Percentiles rank a stretch among this genome's conserved stretches.
These are phyloP conservation scores for Botrytis tulipae DNA, from an alignment of 2,329 filamentous ascomycete genomes.

Conservation along the genomic window DNA sequence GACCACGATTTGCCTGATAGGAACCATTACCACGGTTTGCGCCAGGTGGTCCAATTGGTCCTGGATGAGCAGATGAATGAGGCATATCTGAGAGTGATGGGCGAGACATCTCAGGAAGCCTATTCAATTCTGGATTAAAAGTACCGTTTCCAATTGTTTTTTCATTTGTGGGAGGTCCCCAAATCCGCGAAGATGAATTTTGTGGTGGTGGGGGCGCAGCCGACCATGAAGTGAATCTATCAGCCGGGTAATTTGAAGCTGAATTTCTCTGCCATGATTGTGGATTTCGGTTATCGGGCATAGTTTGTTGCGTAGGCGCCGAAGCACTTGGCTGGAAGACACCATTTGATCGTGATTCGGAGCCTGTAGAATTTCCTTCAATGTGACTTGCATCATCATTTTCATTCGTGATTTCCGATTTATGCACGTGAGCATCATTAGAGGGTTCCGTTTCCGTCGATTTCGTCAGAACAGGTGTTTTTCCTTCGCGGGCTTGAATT, in stretches of 20 bases:
- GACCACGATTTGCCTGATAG: conserved; percentile 33
- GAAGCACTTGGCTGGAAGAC: conserved; percentile 35
- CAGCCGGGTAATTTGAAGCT: conserved; percentile 45
- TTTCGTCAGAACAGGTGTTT: conserved; percentile 16
- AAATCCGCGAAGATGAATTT: conserved; percentile 54
- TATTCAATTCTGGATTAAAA: conserved; percentile 62
- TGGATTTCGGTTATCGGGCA: conserved; percentile 29
- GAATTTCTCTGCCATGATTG: conserved; percentile 38
- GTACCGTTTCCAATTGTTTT: conserved; percentile 75
- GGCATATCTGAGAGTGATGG: conserved; percentile 29
- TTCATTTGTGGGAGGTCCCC: conserved; percentile 69
- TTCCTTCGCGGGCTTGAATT: conserved; percentile 34
- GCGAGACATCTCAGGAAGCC: conserved; percentile 38
- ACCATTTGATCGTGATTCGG: conserved; percentile 29
- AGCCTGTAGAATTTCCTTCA: conserved; percentile 23
- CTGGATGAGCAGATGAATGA: conserved; percentile 34
- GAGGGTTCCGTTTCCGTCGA: conserved; percentile 26
- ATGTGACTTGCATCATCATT: neutral
- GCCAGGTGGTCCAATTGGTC: conserved; percentile 40
- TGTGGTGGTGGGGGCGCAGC: conserved; percentile 40
- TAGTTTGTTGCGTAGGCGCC: conserved; percentile 23
- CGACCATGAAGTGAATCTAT: conserved; percentile 52
- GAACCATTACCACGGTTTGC: conserved; percentile 32
- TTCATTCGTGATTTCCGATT: conserved; percentile 22
- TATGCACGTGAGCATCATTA: conserved; percentile 22